Percentiles rank a stretch among this genome's conserved stretches.
These are phyloP conservation scores for Fusarium buharicum DNA, from an alignment of 2,329 filamentous ascomycete genomes.

Conservation along the genomic window DNA sequence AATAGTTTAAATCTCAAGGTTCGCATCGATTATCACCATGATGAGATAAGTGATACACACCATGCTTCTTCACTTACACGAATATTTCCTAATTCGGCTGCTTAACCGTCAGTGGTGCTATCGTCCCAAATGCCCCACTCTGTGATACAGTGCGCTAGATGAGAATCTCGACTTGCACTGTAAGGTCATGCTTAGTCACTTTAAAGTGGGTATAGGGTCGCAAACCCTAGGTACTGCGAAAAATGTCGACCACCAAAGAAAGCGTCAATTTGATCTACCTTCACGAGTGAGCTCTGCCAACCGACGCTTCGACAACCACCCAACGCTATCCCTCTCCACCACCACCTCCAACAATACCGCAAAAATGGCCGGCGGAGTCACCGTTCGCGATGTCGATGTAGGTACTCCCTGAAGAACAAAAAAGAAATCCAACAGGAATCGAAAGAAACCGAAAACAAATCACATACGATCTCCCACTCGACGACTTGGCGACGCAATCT, in stretches of 20 bases:
- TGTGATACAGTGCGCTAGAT: background rate
- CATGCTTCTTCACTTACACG: conserved; percentile 12
- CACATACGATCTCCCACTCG: conserved; percentile 32
- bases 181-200: conserved; percentile 37
- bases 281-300: conserved; percentile 39
- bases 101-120: background rate
- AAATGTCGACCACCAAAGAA: conserved; percentile 30
- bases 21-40: background rate
- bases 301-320: conserved; percentile 48
- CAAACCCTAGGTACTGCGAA: conserved; percentile 52
- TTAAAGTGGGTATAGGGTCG: conserved; percentile 46
- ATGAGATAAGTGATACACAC: background rate
- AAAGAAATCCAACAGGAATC: conserved; percentile 32
- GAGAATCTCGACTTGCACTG: background rate
- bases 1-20: background rate
- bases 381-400: conserved; percentile 88
- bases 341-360: conserved; percentile 58
- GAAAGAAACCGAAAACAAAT: conserved; percentile 17
- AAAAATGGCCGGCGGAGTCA: conserved; percentile 83
- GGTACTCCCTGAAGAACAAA: conserved; percentile 55
- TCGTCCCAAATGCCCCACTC: background rate
- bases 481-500: conserved; percentile 47
- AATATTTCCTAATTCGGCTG: conserved; percentile 20
- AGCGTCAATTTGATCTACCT: conserved; percentile 26
- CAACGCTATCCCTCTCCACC: conserved; percentile 45